Conservation (phyloP, 345 rosid species). For the Carallia brachiata region DNA sequence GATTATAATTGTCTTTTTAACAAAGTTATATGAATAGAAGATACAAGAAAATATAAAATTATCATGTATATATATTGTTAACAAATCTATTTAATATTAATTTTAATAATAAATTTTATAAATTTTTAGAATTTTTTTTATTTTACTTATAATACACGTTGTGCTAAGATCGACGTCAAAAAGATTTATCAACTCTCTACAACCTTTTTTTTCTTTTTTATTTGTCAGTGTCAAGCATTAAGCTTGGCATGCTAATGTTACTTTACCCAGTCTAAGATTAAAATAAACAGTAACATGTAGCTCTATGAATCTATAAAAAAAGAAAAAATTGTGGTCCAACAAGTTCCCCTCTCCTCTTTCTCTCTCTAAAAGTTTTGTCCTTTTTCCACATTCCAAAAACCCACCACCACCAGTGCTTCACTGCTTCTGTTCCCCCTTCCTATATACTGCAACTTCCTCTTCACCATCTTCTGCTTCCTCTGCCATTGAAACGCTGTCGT, state of each 20-base stretch:
- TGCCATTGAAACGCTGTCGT: slow-evolving; percentile 32
- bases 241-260: not conserved
- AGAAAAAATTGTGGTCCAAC: slow-evolving; percentile 1
- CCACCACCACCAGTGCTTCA: not conserved
- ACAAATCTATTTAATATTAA: too few relatives aligned
- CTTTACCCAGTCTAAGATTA: not conserved
- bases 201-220: not conserved
- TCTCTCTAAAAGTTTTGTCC: slow-evolving; percentile 3
- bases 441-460: slow-evolving; percentile 38
- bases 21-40: too few relatives aligned
- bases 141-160: not conserved
- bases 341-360: not conserved
- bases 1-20: too few relatives aligned
- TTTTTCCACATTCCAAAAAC: slow-evolving; percentile 2
- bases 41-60: too few relatives aligned
- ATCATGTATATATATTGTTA: too few relatives aligned
- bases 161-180: too few relatives aligned
- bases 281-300: not conserved
- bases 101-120: too few relatives aligned
- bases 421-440: slow-evolving; percentile 17
- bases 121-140: too few relatives aligned
- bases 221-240: too few relatives aligned
- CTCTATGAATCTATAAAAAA: slow-evolving; percentile 1
- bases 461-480: slow-evolving; percentile 24
- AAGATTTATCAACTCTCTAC: too few relatives aligned